Evolutionary conservation across 345 rosid species (phyloP).

Genomic region (Brassica juncea): DNA sequence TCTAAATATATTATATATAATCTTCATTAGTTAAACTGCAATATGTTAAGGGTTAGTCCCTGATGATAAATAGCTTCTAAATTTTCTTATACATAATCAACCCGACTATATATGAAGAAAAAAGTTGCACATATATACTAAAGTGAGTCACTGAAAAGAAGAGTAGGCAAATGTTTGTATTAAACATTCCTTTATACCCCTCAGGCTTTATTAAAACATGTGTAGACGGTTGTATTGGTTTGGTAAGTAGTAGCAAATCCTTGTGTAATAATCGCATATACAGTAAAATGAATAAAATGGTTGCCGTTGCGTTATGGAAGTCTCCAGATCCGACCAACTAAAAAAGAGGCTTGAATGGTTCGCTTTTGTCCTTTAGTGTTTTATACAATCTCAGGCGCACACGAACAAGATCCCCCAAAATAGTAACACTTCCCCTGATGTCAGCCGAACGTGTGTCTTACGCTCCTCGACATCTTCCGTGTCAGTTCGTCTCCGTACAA

Average conservation of each 20-base stretch:
- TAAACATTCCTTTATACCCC: not conserved
- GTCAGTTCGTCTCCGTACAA: not conserved
- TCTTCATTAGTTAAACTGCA: not conserved
- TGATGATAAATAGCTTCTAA: not conserved
- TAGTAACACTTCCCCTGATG: slow-evolving; percentile 19
- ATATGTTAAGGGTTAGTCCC: not conserved
- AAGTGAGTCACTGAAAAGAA: not conserved
- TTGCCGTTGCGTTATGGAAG: slow-evolving; percentile 21
- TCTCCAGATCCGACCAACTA: slow-evolving; percentile 25
- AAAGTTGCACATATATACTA: no score
- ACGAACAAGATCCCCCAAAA: slow-evolving; percentile 2
- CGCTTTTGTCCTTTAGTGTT: not conserved
- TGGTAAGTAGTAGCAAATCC: not conserved
- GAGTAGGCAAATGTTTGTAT: not conserved
- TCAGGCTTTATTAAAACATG: not conserved
- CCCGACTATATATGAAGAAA: not conserved
- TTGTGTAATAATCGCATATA: not conserved
- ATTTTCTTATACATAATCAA: no score
- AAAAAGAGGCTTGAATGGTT: not conserved
- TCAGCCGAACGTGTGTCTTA: slow-evolving; percentile 19
- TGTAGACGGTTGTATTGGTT: not conserved
- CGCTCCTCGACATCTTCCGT: slow-evolving; percentile 11
- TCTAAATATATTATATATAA: not conserved
- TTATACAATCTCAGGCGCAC: not conserved
- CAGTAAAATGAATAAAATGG: not conserved